Evolutionary conservation across 1,139 yeast species (phyloP).

Genomic region (Debaryomyces singareniensis): DNA sequence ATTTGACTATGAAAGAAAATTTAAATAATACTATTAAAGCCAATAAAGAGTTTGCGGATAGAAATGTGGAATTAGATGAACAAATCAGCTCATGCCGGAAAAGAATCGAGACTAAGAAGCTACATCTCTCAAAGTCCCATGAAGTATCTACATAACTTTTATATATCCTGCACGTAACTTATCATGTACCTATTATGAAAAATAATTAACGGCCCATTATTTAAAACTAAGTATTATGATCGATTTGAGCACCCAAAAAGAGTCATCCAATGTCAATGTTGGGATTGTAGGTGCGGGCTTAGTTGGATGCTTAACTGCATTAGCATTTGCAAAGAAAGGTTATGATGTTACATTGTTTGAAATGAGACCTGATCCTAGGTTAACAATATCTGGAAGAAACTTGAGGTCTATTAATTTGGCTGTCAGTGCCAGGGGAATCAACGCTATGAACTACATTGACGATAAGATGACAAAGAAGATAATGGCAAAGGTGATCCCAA

Average conservation of each 20-base stretch:
- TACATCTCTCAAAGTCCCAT: constrained; percentile 8
- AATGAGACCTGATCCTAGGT: constrained; percentile 36
- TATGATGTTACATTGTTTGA: constrained; percentile 69
- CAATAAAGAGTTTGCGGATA: constrained; percentile 32
- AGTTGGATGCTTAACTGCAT: constrained; percentile 83
- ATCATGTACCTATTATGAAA: too few species aligned
- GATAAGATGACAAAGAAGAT: constrained; percentile 49
- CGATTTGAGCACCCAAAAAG: too few species aligned
- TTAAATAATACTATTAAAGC: constrained; percentile 41
- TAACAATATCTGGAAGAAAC: constrained; percentile 20
- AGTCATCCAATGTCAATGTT: constrained; percentile 20
- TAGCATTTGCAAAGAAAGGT: constrained; percentile 73
- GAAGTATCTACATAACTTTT: too few species aligned
- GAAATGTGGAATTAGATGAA: constrained; percentile 31
- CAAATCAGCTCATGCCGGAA: constrained; percentile 22
- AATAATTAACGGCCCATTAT: too few species aligned
- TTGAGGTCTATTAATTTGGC: constrained; percentile 81
- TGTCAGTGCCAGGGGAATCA: constrained; percentile 75
- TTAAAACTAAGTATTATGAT: too few species aligned
- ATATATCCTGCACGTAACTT: constrained; percentile 1
- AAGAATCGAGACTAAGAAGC: constrained; percentile 14
- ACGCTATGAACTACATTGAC: constrained; percentile 61
- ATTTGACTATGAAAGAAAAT: constrained; percentile 41
- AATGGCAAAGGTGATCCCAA: constrained; percentile 63
- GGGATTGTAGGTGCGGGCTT: constrained; percentile 80